Evolutionary conservation across 2,329 filamentous ascomycete genomes (phyloP), one percentile per base, ranked within the genome.

Genomic region (Botryotinia calthae): DNA sequence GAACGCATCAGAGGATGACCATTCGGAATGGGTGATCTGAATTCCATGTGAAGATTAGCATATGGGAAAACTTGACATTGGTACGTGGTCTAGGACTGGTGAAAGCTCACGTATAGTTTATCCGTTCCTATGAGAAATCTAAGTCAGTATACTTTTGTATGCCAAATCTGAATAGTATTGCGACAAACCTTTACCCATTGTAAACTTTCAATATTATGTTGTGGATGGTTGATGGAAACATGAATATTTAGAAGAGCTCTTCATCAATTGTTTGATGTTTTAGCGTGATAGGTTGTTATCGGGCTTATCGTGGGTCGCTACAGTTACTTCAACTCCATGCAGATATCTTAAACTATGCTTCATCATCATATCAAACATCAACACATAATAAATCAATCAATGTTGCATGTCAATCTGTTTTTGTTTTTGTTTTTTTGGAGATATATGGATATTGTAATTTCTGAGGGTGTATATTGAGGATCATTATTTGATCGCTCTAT

Each of bases 11-110:
- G 91, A 90, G 9, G 94, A 97, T 12, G 94, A 91, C 96, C 96
- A 99, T 86, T 99, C 96, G 58, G 93, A 97, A 84, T 99, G 97
- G 72, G 96, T 99, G 80, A 99, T 99, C 87, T 90, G 18, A 86
- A 61, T 37, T 31, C 40, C 34, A 56, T 37, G 37, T 42, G 18
- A 56, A 48, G 40, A 54, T 67, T 56, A 67, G 65, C 65, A 56
- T 66, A 5, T 56, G 16, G 34, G 48, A 31, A 46, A 56, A 58
- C 28, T 56, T 61, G 37, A 66, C 22, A 61, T 73, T 58, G 73
- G 70, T n/a, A 56, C 6, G 6, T 31, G 42, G 48, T 59, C 37
- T 46, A 20, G 18, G n/a, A 56, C n/a, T 56, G 51, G 51, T 56
- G 51, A 56, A 31, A 65, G 74, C 77, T 54, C 77, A 79, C 77